Percentiles rank a stretch among this genome's conserved stretches.
These are phyloP conservation scores for Artomyces pyxidatus DNA, from an alignment of 768 basidiomycete genomes.

Conservation along the genomic window DNA sequence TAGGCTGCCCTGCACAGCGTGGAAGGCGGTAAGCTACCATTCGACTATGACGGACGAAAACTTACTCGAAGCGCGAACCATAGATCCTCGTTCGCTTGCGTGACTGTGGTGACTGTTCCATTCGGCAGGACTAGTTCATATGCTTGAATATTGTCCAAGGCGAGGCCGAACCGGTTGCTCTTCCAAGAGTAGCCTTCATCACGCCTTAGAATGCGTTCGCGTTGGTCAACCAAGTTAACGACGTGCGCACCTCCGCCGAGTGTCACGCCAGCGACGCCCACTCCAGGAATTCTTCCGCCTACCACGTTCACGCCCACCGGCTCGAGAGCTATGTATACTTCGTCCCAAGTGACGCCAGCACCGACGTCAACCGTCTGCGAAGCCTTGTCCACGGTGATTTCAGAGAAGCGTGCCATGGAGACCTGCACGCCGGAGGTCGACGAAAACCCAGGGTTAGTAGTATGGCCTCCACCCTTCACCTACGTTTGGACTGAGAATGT, in stretches of 20 bases:
- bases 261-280: conserved; percentile 18
- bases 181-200: conserved; percentile 47
- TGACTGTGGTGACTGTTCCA: conserved; percentile 31
- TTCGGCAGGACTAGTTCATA: conserved; percentile 48
- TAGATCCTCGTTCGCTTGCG: conserved; percentile 24
- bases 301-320: conserved; percentile 13
- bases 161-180: conserved; percentile 48
- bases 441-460: conserved; percentile 46
- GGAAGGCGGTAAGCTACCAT: no score
- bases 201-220: background rate
- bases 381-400: conserved; percentile 12
- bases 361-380: conserved; percentile 11
- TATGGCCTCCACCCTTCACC: conserved; percentile 61
- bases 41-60: no score
- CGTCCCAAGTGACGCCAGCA: conserved; percentile 17
- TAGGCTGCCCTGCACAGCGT: conserved; percentile 43
- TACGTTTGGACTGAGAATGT: conserved; percentile 13
- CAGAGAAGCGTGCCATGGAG: conserved; percentile 40
- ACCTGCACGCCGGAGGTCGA: conserved; percentile 57
- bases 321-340: conserved; percentile 14
- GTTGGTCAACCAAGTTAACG: background rate
- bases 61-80: conserved; percentile 32
- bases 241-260: conserved; percentile 18
- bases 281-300: conserved; percentile 16
- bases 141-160: conserved; percentile 39